These are phyloP conservation scores for Neocucurbitaria cava DNA, from an alignment of 2,329 filamentous ascomycete species.

Conservation along the genomic window DNA sequence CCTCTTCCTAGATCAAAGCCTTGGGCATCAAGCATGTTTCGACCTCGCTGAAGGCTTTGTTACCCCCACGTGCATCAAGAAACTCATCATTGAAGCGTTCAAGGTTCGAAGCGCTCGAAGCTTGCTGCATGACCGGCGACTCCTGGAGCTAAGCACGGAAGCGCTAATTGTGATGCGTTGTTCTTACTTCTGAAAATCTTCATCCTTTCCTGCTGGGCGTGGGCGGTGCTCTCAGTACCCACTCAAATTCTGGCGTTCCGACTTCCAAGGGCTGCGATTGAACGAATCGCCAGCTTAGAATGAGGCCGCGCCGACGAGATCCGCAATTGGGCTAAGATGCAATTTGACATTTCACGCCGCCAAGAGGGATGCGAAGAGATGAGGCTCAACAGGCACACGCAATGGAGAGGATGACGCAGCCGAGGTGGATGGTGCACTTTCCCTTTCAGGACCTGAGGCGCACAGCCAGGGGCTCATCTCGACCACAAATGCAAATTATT, in stretches of 20 bases:
- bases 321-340: constrained; percentile 13
- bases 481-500: neutral
- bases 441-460: neutral
- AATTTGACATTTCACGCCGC: constrained; percentile 1
- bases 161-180: constrained; percentile 8
- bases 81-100: neutral
- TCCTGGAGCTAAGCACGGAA: constrained; percentile 4
- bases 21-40: constrained; percentile 31
- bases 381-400: constrained; percentile 11
- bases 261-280: neutral
- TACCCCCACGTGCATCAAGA: constrained; percentile 6
- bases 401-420: constrained; percentile 11
- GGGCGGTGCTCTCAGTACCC: neutral
- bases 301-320: neutral
- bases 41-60: constrained; percentile 16
- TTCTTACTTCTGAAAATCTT: constrained; percentile 4
- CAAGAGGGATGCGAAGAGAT: constrained; percentile 8
- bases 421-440: constrained; percentile 8
- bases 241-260: neutral
- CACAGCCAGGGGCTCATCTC: neutral
- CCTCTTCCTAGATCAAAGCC: constrained; percentile 27
- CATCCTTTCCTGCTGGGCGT: constrained; percentile 4
- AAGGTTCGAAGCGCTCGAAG: neutral
- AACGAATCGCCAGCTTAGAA: neutral
- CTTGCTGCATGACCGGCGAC: neutral